These are phyloP conservation scores for Raphanus hybrid DNA, from an alignment of 441 rosid genomes.

Conservation along the genomic window DNA sequence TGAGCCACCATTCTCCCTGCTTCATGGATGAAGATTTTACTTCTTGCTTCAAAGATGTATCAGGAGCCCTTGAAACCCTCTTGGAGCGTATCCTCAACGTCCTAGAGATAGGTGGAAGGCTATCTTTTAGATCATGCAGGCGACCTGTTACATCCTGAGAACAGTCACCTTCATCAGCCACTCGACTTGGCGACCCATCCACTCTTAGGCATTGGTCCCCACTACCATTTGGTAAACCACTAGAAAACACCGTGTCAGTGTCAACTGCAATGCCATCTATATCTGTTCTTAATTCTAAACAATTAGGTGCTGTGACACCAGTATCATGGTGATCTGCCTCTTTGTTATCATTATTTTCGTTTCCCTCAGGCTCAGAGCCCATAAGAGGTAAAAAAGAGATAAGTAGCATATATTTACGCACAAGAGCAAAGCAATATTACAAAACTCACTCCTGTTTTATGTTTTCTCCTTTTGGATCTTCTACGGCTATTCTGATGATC, in stretches of 20 bases:
- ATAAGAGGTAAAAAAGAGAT: constrained; percentile 25
- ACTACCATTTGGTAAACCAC: constrained; percentile 43
- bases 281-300: constrained; percentile 38
- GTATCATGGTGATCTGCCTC: constrained; percentile 42
- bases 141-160: constrained; percentile 42
- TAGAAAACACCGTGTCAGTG: constrained; percentile 39
- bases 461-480: constrained; percentile 77
- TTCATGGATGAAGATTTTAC: constrained; percentile 36
- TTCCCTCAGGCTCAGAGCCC: constrained; percentile 44
- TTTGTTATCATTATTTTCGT: constrained; percentile 45
- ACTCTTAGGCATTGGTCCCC: constrained; percentile 36
- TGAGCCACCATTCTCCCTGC: constrained; percentile 44
- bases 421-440: constrained; percentile 18
- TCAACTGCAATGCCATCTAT: constrained; percentile 33
- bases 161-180: constrained; percentile 29
- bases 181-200: constrained; percentile 31
- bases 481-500: constrained; percentile 63
- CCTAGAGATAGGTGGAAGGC: constrained; percentile 50
- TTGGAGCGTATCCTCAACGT: constrained; percentile 53
- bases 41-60: constrained; percentile 44
- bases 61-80: constrained; percentile 45
- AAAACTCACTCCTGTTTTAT: constrained; percentile 68
- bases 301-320: constrained; percentile 37
- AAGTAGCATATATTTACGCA: constrained; percentile 20
- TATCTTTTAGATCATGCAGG: constrained; percentile 47